A percentile compares a stretch with the other conserved stretches of the same genome.
phyloP scores from a whole-genome alignment of 2,329 filamentous ascomycete species.

The Graphiopsis chlorocephala region DNA sequence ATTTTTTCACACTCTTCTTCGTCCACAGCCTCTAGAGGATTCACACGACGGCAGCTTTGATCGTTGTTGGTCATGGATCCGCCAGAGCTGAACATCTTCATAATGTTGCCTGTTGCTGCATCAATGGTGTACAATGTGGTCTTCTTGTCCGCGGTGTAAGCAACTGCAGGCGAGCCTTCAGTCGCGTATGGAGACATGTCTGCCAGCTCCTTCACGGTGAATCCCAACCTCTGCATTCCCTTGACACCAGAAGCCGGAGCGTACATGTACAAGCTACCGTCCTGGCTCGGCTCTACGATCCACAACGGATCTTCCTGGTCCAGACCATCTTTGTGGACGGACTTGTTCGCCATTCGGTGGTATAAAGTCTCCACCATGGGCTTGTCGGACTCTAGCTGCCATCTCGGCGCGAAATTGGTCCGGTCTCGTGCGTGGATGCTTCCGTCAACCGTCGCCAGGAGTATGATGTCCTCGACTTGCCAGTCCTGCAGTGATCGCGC shows the following conservation, averaged over 20 bases:
- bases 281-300: conserved; percentile 88
- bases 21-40: conserved; percentile 55
- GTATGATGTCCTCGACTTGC: conserved; percentile 99
- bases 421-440: conserved; percentile 89
- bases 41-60: conserved; percentile 71
- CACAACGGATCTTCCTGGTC: conserved; percentile 83
- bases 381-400: conserved; percentile 79
- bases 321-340: conserved; percentile 58
- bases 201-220: conserved; percentile 82
- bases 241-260: conserved; percentile 59
- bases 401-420: conserved; percentile 77
- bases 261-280: conserved; percentile 86
- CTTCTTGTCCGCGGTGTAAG: conserved; percentile 89
- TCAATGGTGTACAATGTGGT: conserved; percentile 87
- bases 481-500: conserved; percentile 98
- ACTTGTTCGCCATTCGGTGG: conserved; percentile 63
- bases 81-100: conserved; percentile 78
- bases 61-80: conserved; percentile 65
- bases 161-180: conserved; percentile 67
- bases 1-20: conserved; percentile 72
- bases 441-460: conserved; percentile 99
- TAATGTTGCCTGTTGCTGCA: conserved; percentile 75
- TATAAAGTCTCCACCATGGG: conserved; percentile 91
- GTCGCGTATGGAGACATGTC: conserved; percentile 74
- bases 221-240: conserved; percentile 63